Base-by-base conservation (phyloP, 2,329 filamentous ascomycete species). In the Aspergillus puulaauensis region DNA sequence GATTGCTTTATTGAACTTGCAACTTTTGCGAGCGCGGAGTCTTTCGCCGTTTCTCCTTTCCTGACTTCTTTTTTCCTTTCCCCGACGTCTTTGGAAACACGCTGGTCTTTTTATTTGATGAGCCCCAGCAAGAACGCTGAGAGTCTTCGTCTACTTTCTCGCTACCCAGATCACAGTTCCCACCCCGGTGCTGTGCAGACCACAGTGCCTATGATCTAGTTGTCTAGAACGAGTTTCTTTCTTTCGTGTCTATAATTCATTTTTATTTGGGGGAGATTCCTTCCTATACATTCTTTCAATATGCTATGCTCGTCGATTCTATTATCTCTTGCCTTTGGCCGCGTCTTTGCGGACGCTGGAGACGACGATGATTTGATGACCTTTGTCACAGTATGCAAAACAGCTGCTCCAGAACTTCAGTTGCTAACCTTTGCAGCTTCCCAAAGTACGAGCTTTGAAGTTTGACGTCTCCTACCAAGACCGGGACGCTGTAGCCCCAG, bases 281-380 rank as follows among this genome's bases (percentile, higher is more conserved):
- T 66, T 68, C 69, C 67, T 64, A 61, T 61, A 57, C 68, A 66
- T 60, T 72, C 67, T n/a, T 70, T 69, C 40, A 62, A 57, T 24
- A 68, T 62, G 64, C 62, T 70, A 60, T 63, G 69, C 47, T 61
- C 70, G 52, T 61, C 61, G 57, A 55, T 66, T 27, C 52, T 64
- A 19, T 63, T 68, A 41, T 64, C 70, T 47, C 61, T 67, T 15
- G 60, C 63, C 27, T 58, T 69, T 41, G 61, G 61, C 45, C 62
- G 56, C 54, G 64, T 56, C 14, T 55, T 64, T 49, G 69, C 67
- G 11, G 57, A 66, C 31, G 62, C 63, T 23, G 64, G 67, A 23
- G 56, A 63, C 21, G 64, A 69, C 52, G 66, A 72, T 63, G 71
- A 73, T 53, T 61, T 73, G 45, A 68, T 71, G 65, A 72, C 70